A percentile compares a stretch with the other conserved stretches of the same genome.
Evolutionary conservation across 768 basidiomycete genomes (phyloP).

Genomic region (Candolleomyces eurysporus): DNA sequence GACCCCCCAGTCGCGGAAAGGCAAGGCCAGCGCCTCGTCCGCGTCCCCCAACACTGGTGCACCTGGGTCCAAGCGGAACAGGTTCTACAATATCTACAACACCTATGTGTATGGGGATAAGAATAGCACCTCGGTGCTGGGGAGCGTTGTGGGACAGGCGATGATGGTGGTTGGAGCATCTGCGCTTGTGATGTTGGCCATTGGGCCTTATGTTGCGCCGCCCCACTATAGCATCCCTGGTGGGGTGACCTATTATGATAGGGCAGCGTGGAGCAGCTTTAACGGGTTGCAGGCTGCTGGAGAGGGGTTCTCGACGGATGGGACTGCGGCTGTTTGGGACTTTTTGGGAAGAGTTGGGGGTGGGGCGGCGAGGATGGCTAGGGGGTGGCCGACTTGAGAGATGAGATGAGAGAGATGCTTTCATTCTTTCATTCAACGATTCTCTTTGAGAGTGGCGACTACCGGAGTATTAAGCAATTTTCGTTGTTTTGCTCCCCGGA

Average conservation of each 20-base stretch:
- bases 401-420: conserved; percentile 41
- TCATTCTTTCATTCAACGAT: no score
- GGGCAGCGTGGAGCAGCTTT: conserved; percentile 76
- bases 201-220: conserved; percentile 60
- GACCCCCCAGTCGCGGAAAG: conserved; percentile 13
- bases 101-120: conserved; percentile 55
- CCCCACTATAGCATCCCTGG: conserved; percentile 55
- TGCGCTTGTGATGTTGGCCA: conserved; percentile 57
- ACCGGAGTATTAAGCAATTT: no score
- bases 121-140: conserved; percentile 30
- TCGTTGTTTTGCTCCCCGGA: no score
- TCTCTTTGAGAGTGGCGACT: no score
- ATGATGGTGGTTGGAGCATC: conserved; percentile 62
- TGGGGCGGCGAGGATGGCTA: conserved; percentile 70
- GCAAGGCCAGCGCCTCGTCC: conserved; percentile 11
- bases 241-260: conserved; percentile 72
- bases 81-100: conserved; percentile 88
- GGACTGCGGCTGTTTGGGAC: conserved; percentile 48
- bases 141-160: conserved; percentile 39
- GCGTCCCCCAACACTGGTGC: no score
- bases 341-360: conserved; percentile 70
- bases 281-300: conserved; percentile 68
- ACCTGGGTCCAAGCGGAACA: conserved; percentile 27
- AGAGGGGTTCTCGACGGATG: conserved; percentile 54
- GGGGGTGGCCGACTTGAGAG: conserved; percentile 72